Base-by-base conservation (phyloP, 225 moss, liverwort and hornwort genomes). In the Anthoceros angustus region DNA sequence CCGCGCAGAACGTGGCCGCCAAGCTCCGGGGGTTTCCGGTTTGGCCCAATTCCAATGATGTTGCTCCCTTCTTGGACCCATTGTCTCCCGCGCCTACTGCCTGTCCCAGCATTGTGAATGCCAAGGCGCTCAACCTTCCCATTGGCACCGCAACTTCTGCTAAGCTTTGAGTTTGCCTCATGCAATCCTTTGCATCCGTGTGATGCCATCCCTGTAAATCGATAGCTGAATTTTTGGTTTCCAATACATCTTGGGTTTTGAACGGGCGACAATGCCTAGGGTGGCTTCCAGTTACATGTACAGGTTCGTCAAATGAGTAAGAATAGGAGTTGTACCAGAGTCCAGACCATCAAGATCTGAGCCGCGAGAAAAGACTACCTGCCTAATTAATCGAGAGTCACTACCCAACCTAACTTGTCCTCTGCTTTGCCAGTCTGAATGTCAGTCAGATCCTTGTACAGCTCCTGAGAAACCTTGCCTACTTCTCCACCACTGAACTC, bases 31-130 rank as follows among this genome's bases (percentile, higher is more conserved):
- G 87, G 1, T 86, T 84, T 63, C 98, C 98, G 10, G 81, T 92
- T 23, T 98, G 98, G 98, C 70, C 87, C 39, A 87, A 92, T 68
- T 74, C 86, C 18, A 98, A 86, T 66, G 61, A 84, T 74, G 71
- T 98, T 60, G 69, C 81, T 62, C 92, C 98, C 6, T 98, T 98
- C 73, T 66, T 98, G 50, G 89, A 87, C 65, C 88, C 76, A 73
- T 77, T 62, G 18, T 73, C 77, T 0, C 55, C 87, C 40, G 73
- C 92, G 8, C 98, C 98, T 8, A 66, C 76, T 25, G 89, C 88
- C 39, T 87, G 85, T 65, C 98, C 98, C 18, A 98, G 98, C 66
- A 92, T 98, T 67, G 86, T 98, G 25, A 98, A 98, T 76, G 86
- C 87, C 16, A 89, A 98, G 77, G 85, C 84, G 40, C 80, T 98